phyloP scores from a whole-genome alignment of 164 flowering plant species.

The Stephania cephalantha region DNA sequence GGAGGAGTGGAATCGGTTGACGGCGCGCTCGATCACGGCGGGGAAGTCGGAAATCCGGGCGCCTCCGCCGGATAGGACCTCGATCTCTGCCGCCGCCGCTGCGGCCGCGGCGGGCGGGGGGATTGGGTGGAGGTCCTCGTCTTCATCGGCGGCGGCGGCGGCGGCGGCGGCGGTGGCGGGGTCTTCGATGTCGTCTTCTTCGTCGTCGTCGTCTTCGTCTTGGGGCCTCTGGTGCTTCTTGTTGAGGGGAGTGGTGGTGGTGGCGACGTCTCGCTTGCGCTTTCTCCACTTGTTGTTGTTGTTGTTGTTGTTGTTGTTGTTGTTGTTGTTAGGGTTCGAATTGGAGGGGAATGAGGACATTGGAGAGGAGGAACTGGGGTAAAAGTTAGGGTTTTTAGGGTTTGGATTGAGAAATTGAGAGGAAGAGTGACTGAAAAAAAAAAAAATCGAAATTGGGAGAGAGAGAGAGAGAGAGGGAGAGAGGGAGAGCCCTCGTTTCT shows the following conservation, averaged over 20 bases:
- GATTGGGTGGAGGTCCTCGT: conserved; percentile 26
- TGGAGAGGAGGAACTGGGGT: conserved; percentile 2
- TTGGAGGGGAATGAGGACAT: conserved; percentile 47
- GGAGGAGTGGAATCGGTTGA: conserved; percentile 68
- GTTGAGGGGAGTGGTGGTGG: conserved; percentile 2
- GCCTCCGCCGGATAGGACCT: conserved; percentile 20
- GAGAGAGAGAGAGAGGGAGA: background rate
- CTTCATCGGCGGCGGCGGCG: conserved; percentile 24
- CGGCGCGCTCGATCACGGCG: conserved; percentile 43
- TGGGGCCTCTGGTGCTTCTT: conserved; percentile 12
- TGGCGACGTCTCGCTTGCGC: conserved; percentile 30
- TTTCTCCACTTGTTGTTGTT: conserved; percentile 46
- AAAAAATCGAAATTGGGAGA: background rate
- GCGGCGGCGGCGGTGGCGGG: conserved; percentile 1
- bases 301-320: too few relatives aligned
- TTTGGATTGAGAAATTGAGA: background rate
- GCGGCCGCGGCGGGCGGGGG: background rate
- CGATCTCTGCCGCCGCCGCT: background rate
- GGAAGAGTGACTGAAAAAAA: background rate
- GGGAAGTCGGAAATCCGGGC: conserved; percentile 63
- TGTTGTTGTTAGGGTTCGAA: too few relatives aligned
- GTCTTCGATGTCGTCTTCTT: conserved; percentile 28
- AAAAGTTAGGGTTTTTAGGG: background rate
- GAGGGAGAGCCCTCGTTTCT: background rate
- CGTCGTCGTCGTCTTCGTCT: conserved; percentile 42